A percentile compares a stretch with the other conserved stretches of the same genome.
Conservation (phyloP, 139 green algal genomes). For the Tetradesmus obliquus region DNA sequence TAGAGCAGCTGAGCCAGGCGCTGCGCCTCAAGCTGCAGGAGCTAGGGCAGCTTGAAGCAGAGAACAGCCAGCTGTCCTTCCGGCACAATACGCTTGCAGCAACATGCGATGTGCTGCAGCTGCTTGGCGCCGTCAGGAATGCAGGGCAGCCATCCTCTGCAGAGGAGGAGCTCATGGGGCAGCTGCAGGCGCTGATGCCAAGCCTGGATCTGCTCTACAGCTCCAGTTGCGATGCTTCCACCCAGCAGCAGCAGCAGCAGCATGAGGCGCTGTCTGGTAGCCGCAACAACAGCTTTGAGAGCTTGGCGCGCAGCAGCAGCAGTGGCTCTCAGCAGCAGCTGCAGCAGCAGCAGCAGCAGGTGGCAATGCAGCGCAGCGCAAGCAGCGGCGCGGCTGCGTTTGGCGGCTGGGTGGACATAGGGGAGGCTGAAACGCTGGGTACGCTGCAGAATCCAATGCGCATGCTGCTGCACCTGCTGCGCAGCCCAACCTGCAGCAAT, state of each 20-base stretch:
- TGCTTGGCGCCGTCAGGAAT: neutral
- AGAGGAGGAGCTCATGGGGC: neutral
- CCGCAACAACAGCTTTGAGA: neutral
- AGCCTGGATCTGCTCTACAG: neutral
- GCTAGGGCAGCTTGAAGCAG: neutral
- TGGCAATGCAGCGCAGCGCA: neutral
- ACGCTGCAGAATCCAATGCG: neutral
- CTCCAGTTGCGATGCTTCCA: neutral
- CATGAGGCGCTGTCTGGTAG: neutral
- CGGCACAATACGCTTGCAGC: neutral
- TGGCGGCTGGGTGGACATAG: neutral
- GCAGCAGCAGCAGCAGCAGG: neutral
- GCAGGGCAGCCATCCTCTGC: neutral
- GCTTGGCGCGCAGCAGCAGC: neutral
- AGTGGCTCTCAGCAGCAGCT: neutral
- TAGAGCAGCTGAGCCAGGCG: neutral
- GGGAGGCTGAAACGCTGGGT: neutral
- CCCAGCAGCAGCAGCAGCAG: neutral
- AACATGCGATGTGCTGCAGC: neutral
- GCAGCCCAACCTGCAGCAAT: neutral
- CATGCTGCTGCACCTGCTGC: neutral
- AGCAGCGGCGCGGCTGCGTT: neutral
- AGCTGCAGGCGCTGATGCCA: neutral
- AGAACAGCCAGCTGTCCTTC: neutral
- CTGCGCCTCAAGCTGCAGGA: neutral